These are phyloP conservation scores for Phytophthora citrophthora DNA, from an alignment of 352 stramenopile species.

Conservation along the genomic window DNA sequence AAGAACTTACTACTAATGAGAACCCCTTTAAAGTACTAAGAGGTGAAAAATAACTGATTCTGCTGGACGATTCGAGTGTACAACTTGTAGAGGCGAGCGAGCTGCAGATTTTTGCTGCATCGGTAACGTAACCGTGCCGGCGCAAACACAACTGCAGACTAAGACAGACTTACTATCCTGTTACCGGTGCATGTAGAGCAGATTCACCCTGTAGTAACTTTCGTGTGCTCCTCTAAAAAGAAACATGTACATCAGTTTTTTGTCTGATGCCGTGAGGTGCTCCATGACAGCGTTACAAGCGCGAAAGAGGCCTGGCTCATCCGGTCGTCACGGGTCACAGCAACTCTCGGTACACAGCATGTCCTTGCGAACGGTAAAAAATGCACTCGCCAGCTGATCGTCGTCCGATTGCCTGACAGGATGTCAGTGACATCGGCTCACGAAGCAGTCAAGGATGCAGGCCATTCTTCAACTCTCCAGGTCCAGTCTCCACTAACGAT, in stretches of 20 bases:
- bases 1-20: conserved; percentile 9
- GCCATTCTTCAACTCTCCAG: conserved; percentile 7
- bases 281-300: background rate
- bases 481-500: conserved; percentile 4
- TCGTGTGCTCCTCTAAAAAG: too few relatives aligned
- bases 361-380: conserved; percentile 18
- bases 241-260: too few relatives aligned
- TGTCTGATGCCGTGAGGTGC: too few relatives aligned
- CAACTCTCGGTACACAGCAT: too few relatives aligned
- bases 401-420: conserved; percentile 3
- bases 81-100: background rate
- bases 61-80: too few relatives aligned
- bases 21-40: too few relatives aligned
- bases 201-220: conserved; percentile 6
- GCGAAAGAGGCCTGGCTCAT: conserved; percentile 7
- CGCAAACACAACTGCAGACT: too few relatives aligned
- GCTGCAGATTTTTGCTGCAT: conserved; percentile 8
- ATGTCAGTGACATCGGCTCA: conserved; percentile 10
- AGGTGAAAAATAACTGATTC: too few relatives aligned
- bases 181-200: conserved; percentile 1
- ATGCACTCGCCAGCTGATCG: conserved; percentile 10
- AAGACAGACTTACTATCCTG: too few relatives aligned
- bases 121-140: background rate
- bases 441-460: background rate
- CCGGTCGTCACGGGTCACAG: conserved; percentile 2